Percentiles rank a stretch among this genome's conserved stretches.
phyloP scores from a whole-genome alignment of 768 basidiomycete genomes.

The Suillus tomentosus region DNA sequence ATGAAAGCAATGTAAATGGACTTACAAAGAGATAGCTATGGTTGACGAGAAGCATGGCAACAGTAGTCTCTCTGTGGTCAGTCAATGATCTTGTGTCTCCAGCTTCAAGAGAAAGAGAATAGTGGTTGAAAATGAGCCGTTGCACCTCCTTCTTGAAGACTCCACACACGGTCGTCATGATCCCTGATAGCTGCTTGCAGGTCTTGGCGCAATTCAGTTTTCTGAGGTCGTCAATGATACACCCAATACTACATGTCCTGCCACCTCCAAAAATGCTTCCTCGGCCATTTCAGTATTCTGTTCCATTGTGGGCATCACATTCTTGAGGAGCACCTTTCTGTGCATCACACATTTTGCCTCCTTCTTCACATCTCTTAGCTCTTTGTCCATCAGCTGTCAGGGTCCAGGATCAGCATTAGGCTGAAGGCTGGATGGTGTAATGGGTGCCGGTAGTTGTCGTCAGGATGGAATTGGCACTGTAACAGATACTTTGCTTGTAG shows the following conservation, averaged over 20 bases:
- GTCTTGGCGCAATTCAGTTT: too few relatives aligned
- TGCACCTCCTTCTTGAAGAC: too few relatives aligned
- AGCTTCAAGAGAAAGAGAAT: too few relatives aligned
- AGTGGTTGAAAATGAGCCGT: too few relatives aligned
- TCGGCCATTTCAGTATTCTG: not conserved
- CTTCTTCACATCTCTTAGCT: not conserved
- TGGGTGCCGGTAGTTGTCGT: not conserved
- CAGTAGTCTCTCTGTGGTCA: too few relatives aligned
- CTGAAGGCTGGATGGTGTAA: not conserved
- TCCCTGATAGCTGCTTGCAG: too few relatives aligned
- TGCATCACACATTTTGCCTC: not conserved
- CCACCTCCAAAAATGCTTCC: not conserved
- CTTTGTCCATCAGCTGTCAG: not conserved
- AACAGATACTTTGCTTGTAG: not conserved
- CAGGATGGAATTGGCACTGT: not conserved
- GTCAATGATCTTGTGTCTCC: too few relatives aligned
- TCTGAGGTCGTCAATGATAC: too few relatives aligned
- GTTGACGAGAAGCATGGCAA: too few relatives aligned
- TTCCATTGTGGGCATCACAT: not conserved
- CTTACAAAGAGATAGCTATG: too few relatives aligned
- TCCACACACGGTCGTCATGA: too few relatives aligned
- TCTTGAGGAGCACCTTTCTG: not conserved
- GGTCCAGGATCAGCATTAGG: not conserved
- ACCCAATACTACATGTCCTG: not conserved
- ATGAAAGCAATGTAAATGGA: too few relatives aligned